Percentiles rank a stretch among this genome's conserved stretches.
phyloP scores from a whole-genome alignment of 768 basidiomycete species.

The Collybia mongolica region DNA sequence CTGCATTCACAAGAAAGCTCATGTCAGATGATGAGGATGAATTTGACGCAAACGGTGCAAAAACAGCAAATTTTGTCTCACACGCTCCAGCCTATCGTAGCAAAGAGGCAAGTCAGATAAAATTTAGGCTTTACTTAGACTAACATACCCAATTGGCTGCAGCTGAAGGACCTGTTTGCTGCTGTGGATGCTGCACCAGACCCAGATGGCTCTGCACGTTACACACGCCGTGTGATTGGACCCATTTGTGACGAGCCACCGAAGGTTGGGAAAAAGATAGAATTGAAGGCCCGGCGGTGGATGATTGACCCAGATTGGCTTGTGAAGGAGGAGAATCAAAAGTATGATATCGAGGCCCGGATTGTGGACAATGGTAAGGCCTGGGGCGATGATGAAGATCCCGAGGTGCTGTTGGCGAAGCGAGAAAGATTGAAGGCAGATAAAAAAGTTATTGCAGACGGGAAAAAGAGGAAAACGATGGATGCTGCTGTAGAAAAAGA shows the following conservation, averaged over 20 bases:
- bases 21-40: slow-evolving; percentile 19
- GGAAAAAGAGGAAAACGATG: background rate
- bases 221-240: background rate
- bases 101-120: background rate
- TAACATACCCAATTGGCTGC: background rate
- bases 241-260: slow-evolving; percentile 7
- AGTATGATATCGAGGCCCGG: slow-evolving; percentile 3
- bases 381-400: slow-evolving; percentile 18
- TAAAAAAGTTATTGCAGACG: background rate
- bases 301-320: slow-evolving; percentile 21
- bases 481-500: background rate
- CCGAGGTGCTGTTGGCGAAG: slow-evolving; percentile 3
- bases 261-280: slow-evolving; percentile 7
- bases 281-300: slow-evolving; percentile 15
- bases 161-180: slow-evolving; percentile 9
- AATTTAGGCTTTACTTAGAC: background rate
- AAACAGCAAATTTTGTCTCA: background rate
- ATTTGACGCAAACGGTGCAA: slow-evolving; percentile 3
- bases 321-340: slow-evolving; percentile 6
- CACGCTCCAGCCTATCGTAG: background rate
- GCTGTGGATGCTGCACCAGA: slow-evolving; percentile 9
- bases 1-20: slow-evolving; percentile 6
- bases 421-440: background rate
- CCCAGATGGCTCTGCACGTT: background rate
- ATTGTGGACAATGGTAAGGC: slow-evolving; percentile 14